Evolutionary conservation across 2,329 filamentous ascomycete genomes (phyloP).

Genomic region (Apiospora hydei): DNA sequence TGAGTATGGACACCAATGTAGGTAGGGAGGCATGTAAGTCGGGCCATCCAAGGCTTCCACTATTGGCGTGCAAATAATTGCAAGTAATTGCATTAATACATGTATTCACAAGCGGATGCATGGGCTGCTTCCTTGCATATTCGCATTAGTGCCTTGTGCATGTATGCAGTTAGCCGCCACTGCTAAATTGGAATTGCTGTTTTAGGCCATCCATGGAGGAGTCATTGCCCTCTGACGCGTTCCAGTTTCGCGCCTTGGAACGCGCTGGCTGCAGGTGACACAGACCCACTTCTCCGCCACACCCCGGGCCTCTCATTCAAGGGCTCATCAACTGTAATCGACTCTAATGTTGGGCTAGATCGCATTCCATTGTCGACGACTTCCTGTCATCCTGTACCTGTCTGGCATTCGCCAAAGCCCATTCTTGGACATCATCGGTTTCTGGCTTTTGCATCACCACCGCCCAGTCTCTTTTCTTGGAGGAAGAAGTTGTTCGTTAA

Average conservation of each 20-base stretch:
- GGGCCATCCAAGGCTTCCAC: no score
- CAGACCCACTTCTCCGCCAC: slow-evolving; percentile 15
- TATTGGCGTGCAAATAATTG: no score
- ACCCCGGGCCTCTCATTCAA: slow-evolving; percentile 1
- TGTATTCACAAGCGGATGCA: not conserved
- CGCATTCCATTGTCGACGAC: not conserved
- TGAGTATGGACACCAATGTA: no score
- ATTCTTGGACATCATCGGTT: not conserved
- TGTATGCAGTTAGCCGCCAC: not conserved
- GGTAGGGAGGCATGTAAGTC: no score
- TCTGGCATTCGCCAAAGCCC: not conserved
- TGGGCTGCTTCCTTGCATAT: not conserved
- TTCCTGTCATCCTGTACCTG: not conserved
- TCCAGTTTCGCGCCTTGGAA: slow-evolving; percentile 7
- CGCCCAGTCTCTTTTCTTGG: not conserved
- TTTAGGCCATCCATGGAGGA: not conserved
- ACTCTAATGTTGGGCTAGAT: not conserved
- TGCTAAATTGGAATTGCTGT: slow-evolving; percentile 16
- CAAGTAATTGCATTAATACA: no score
- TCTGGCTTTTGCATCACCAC: not conserved
- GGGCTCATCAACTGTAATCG: not conserved
- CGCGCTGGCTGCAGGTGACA: slow-evolving; percentile 6
- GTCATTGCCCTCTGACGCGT: not conserved
- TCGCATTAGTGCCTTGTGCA: not conserved
- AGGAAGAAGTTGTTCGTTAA: no score